These are phyloP conservation scores for Gossypium trilobum DNA, from an alignment of 441 rosid genomes.

Conservation along the genomic window DNA sequence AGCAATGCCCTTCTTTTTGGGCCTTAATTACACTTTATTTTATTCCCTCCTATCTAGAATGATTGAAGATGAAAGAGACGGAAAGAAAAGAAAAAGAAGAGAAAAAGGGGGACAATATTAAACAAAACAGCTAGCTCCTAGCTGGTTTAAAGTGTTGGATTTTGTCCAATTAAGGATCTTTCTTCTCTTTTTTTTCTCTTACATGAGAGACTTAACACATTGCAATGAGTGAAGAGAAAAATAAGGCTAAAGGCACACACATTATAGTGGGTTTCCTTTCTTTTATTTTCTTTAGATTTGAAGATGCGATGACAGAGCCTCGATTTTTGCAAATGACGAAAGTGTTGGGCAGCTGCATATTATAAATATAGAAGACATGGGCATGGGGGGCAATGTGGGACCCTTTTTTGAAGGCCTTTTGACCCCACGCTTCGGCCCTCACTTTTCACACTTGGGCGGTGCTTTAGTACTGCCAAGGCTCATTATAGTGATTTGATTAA, in stretches of 20 bases:
- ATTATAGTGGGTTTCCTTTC: neutral
- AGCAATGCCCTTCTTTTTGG: constrained; percentile 20
- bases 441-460: neutral
- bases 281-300: neutral
- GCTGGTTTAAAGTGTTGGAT: constrained; percentile 10
- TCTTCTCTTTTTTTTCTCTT: neutral
- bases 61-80: neutral
- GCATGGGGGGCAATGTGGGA: constrained; percentile 16
- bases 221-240: constrained; percentile 1
- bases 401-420: constrained; percentile 17
- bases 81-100: neutral
- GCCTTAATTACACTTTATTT: constrained; percentile 31
- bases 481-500: neutral
- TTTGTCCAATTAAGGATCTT: neutral
- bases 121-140: constrained; percentile 16
- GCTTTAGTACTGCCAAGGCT: constrained; percentile 9
- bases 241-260: neutral
- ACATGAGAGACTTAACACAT: constrained; percentile 2
- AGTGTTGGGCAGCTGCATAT: constrained; percentile 39
- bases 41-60: constrained; percentile 27
- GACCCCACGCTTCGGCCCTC: constrained; percentile 4
- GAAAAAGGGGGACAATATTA: constrained; percentile 11
- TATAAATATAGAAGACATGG: constrained; percentile 26
- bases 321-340: constrained; percentile 14
- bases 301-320: neutral